phyloP scores from a whole-genome alignment of 2,329 filamentous ascomycete genomes.

The Pseudogymnoascus sp. region DNA sequence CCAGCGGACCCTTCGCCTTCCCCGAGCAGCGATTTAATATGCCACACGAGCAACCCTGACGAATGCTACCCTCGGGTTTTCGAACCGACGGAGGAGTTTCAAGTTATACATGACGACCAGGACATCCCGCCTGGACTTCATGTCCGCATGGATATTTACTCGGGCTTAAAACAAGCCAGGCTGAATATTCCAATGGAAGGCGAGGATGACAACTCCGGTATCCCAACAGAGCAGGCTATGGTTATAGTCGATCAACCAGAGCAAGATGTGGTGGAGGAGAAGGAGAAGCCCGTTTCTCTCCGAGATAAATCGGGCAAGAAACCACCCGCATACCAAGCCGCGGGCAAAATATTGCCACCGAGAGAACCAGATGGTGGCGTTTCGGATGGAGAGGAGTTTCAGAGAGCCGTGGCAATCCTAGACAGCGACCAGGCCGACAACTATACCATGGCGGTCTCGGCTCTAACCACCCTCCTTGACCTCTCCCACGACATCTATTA shows the following conservation, averaged over 20 bases:
- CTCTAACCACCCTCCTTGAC: slow-evolving; percentile 51
- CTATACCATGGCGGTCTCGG: slow-evolving; percentile 13
- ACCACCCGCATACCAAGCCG: slow-evolving; percentile 49
- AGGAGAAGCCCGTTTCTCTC: slow-evolving; percentile 16
- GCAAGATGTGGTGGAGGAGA: slow-evolving; percentile 20
- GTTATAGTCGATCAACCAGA: slow-evolving; percentile 43
- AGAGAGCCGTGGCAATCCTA: slow-evolving; percentile 41
- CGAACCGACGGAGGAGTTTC: slow-evolving; percentile 56
- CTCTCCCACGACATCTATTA: slow-evolving; percentile 64
- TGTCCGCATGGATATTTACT: slow-evolving; percentile 56
- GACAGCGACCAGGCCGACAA: slow-evolving; percentile 33
- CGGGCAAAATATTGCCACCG: slow-evolving; percentile 50
- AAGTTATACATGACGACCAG: slow-evolving; percentile 55
- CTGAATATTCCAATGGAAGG: slow-evolving; percentile 47
- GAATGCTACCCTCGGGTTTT: slow-evolving; percentile 63
- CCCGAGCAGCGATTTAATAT: slow-evolving; percentile 50
- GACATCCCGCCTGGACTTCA: slow-evolving; percentile 58
- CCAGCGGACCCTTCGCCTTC: slow-evolving; percentile 15
- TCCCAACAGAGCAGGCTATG: slow-evolving; percentile 44
- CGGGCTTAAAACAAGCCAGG: slow-evolving; percentile 57
- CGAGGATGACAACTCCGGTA: slow-evolving; percentile 40
- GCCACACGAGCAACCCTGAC: slow-evolving; percentile 48
- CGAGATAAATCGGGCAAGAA: slow-evolving; percentile 35
- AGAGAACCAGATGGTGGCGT: slow-evolving; percentile 26
- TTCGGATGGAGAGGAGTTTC: slow-evolving; percentile 38